Base-by-base conservation (phyloP, 2,329 filamentous ascomycete genomes). In the Penicillium capsulatum region DNA sequence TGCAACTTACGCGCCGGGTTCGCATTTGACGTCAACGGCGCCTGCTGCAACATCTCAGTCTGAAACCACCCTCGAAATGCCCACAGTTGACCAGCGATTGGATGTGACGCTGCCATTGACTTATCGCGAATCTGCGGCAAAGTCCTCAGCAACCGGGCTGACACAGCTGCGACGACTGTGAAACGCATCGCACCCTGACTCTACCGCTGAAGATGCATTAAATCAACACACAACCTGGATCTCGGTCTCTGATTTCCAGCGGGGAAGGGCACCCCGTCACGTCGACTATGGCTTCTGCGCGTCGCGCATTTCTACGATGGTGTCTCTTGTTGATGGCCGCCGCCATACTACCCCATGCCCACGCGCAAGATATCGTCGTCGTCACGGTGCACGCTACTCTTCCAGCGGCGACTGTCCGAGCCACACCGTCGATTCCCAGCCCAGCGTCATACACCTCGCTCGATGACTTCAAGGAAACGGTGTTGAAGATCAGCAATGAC, bases 401-500 rank as follows among this genome's bases (percentile, higher is more conserved):
- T 4, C 34, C 51, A 40, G 36, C 45, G 27, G 43, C 46, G 8
- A 51, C 47, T 14, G 40, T 57, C 7, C 28, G 35, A 14, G 40
- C 37, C 13, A 51, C 55, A 5, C 49, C 55, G 13, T 59, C 59
- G 4, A 41, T 50, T 5, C 54, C 60, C 1, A 46, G 53, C 14
- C 55, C 62, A 2, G 42, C 63, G 1, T 64, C 65, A n/a, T 76
- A 74, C 45, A 70, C 68, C 2, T 55, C 63, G n/a, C 54, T 60
- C 4, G 27, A 50, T 1, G 47, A 55, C 3, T 76, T 78, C 60
- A 49, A 66, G 38, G 55, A 61, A 10, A 73, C 77, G n/a, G 64
- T 86, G 16, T 72, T 89, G 37, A 74, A 78, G 58, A 74, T 72
- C 51, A 85, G 80, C 26, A 88, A 89, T 61, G 62, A 69, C 33